phyloP scores from a whole-genome alignment of 306 rosid genomes.

The Cicer bijugum region DNA sequence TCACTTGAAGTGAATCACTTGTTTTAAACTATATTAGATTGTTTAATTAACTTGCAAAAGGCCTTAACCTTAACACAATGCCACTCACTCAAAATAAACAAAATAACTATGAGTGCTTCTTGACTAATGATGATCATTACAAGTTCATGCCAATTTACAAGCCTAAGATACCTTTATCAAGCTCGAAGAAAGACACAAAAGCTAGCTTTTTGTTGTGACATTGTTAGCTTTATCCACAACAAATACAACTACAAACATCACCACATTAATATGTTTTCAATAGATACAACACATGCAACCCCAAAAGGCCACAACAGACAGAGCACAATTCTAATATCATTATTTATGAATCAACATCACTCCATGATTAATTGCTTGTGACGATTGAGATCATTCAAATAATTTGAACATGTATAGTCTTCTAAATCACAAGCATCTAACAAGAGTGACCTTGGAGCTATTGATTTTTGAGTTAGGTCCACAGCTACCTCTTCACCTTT shows the following conservation, averaged over 20 bases:
- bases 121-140: constrained; percentile 33
- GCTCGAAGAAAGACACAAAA: constrained; percentile 36
- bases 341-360: constrained; percentile 41
- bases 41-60: not conserved
- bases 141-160: constrained; percentile 41
- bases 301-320: constrained; percentile 3
- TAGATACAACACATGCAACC: constrained; percentile 33
- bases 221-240: constrained; percentile 35
- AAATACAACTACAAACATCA: constrained; percentile 31
- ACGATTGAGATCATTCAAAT: constrained; percentile 78
- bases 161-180: constrained; percentile 41
- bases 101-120: constrained; percentile 30
- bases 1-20: too few species aligned
- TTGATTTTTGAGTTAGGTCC: constrained; percentile 53
- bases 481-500: constrained; percentile 59
- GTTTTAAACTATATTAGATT: not conserved
- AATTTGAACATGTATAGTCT: constrained; percentile 80
- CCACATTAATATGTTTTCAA: constrained; percentile 27
- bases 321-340: constrained; percentile 12
- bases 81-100: constrained; percentile 3
- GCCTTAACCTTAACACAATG: not conserved
- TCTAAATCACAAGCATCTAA: constrained; percentile 82
- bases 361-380: constrained; percentile 84
- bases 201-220: constrained; percentile 33
- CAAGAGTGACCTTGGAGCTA: constrained; percentile 51